Percentiles rank a stretch among this genome's conserved stretches.
phyloP scores from a whole-genome alignment of 2,329 filamentous ascomycete genomes.

The Fusarium sp. region DNA sequence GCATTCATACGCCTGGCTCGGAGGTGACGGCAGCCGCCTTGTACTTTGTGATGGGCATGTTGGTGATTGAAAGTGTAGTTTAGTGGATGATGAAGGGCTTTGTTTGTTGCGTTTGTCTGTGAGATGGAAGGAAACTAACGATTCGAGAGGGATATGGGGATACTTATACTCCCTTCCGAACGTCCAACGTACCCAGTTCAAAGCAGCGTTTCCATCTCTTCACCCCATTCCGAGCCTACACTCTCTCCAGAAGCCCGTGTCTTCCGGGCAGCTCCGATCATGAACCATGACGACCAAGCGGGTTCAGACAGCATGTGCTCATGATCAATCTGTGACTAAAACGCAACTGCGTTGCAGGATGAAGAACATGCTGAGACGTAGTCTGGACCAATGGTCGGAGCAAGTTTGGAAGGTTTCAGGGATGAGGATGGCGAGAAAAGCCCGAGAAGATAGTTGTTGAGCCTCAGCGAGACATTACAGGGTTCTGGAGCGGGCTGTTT shows the following conservation, averaged over 20 bases:
- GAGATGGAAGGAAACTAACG: neutral
- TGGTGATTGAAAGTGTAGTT: neutral
- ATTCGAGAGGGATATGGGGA: neutral
- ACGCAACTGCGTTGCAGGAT: neutral
- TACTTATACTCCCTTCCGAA: neutral
- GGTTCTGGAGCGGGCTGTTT: neutral
- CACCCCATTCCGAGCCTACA: neutral
- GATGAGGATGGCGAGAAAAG: constrained; percentile 5
- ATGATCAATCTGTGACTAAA: neutral
- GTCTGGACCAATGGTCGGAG: neutral
- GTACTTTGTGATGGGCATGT: constrained; percentile 42
- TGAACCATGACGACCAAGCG: neutral
- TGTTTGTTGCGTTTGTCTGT: neutral
- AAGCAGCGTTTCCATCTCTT: neutral
- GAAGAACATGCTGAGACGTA: neutral
- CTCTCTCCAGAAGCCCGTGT: neutral
- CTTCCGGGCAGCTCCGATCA: neutral
- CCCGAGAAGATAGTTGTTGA: neutral
- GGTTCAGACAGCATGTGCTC: neutral
- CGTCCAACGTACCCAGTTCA: neutral
- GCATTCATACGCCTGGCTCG: constrained; percentile 26
- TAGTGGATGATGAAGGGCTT: neutral
- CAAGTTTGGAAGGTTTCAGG: neutral
- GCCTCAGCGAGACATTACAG: neutral
- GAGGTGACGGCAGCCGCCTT: constrained; percentile 42